Base-by-base conservation (phyloP, 345 rosid species). In the Rhizophora mangle region DNA sequence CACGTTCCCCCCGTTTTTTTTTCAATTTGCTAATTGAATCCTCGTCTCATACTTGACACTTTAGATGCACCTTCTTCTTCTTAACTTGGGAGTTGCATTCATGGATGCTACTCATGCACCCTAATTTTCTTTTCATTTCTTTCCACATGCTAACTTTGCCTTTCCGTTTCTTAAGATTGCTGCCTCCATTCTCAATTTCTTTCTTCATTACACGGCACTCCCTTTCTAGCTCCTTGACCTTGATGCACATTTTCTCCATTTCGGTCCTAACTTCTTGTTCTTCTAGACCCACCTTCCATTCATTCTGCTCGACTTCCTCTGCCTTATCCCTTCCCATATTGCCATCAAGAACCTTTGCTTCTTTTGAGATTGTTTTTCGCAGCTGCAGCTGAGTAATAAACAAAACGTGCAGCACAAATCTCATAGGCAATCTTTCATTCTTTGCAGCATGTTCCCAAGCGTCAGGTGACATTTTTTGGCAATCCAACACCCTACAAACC, bases 71-170 rank as follows among this genome's bases (percentile, higher is more conserved):
- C 83, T 86, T 87, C 84, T 84, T 88, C 80, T 76, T 68, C 71
- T 75, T 85, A 66, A 72, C 78, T 8, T 83, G 97, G 72, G 80
- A 87, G 62, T 82, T 73, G 47, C 73, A 80, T 39, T 89, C 87
- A 72, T 80, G 74, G 34, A 77, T 62, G 55, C 75, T 82, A 67
- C 62, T 81, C 65, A 70, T 53, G 87, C 98, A 91, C 29, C 98
- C 96, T 31, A 91, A 82, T 68, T 91, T 94, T 76, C 96, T 94
- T 85, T 94, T 94, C 85, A 94, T 83, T 62, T 82, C 84, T 67
- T 63, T 80, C 97, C 97, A 94, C 74, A 87, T 68, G 73, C 85
- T 86, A 61, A 36, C 47, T 70, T 85, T 92, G 63, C 69, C 80
- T 49, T 71, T 78, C 39, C 73, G 86, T 56, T 57, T 29, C 10